Base-by-base conservation (phyloP, 768 basidiomycete species). In the Trametes villosa region DNA sequence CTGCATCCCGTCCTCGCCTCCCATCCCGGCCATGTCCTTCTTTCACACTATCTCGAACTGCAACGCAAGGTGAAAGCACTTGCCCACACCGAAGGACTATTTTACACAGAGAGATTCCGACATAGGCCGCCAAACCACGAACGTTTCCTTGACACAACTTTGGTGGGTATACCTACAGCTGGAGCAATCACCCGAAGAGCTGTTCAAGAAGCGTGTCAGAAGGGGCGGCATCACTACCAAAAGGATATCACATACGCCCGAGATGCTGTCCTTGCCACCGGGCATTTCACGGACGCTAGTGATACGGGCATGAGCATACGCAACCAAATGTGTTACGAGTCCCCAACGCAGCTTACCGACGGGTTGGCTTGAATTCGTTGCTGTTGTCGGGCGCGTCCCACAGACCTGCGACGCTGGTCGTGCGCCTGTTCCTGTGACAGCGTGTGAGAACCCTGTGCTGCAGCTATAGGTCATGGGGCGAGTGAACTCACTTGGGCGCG, bases 211-310 rank as follows among this genome's bases (percentile, higher is more conserved):
- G 2, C 47, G 45, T 26, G n/a, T 34, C 9, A 41, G 40, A 20
- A 52, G 24, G 2, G n/a, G n/a, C n/a, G n/a, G n/a, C n/a, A n/a
- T 24, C 15, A 2, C 4, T 22, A 34, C 15, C 4, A 29, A 27
- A 13, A 15, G 2, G 7, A 40, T 48, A 30, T 29, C 13, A 70
- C 78, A 65, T 55, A 79, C 78, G 7, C 72, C 71, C 31, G 75
- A 71, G 49, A 90, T 84, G 68, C 77, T 83, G 69, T 90, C 88
- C 49, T 79, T 70, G 26, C 88, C 88, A 66, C 88, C 88, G 31
- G 88, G 88, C 44, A 79, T 81, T 71, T 90, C 79, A 60, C 87
- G 79, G 31, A 90, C 88, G 58, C 88, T 90, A 50, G 46, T n/a
- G n/a, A 13, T 22, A 0, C 22, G 11, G 18, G 50, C 27, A 30